These are phyloP conservation scores for Solanum verrucosum DNA, from an alignment of 257 asterid species.

Conservation along the genomic window DNA sequence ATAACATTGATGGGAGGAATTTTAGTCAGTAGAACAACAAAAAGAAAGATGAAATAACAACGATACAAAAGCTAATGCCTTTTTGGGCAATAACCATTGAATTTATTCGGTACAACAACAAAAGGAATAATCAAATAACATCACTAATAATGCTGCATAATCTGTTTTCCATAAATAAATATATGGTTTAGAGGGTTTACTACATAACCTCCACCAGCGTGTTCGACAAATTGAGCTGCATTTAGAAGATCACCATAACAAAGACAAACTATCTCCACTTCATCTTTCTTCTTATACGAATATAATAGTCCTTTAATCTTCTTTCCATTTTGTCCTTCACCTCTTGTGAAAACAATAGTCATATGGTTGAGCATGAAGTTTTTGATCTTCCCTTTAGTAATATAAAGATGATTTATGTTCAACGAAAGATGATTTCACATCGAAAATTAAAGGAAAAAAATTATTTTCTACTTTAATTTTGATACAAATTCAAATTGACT, in stretches of 20 bases:
- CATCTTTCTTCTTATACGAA: slow-evolving; percentile 47
- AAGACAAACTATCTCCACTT: slow-evolving; percentile 57
- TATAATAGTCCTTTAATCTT: slow-evolving; percentile 53
- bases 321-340: slow-evolving; percentile 30
- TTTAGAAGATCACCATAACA: slow-evolving; percentile 63
- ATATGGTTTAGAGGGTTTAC: slow-evolving; percentile 63
- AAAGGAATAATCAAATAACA: background rate
- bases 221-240: slow-evolving; percentile 61
- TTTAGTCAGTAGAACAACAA: background rate
- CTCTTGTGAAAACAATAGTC: slow-evolving; percentile 54
- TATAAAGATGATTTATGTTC: background rate
- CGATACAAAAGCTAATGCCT: background rate
- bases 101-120: background rate
- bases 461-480: too few relatives aligned
- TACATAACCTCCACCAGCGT: slow-evolving; percentile 58
- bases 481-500: background rate
- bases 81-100: background rate
- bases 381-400: slow-evolving; percentile 4
- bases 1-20: background rate
- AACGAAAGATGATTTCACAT: background rate
- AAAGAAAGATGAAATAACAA: too few relatives aligned
- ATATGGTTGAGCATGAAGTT: slow-evolving; percentile 30
- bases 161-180: slow-evolving; percentile 10
- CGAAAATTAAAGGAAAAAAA: background rate
- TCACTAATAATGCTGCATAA: background rate